These are phyloP conservation scores for Juglanconis sp. DNA, from an alignment of 2,329 filamentous ascomycete species.

Conservation along the genomic window DNA sequence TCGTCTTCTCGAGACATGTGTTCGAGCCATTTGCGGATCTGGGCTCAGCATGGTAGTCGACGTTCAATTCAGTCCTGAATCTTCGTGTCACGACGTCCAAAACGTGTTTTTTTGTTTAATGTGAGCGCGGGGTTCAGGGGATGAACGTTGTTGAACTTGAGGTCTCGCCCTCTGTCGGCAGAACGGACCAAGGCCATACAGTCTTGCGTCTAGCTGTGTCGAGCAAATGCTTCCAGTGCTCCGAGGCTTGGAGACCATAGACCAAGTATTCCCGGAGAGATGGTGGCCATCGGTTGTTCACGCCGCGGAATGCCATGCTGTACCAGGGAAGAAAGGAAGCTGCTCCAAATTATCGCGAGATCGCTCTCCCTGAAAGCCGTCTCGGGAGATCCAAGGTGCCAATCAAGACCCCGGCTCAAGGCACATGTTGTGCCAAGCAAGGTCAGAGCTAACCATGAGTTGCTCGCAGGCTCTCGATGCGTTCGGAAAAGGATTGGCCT, in stretches of 20 bases:
- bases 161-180: background rate
- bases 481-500: background rate
- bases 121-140: too few relatives aligned
- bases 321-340: too few relatives aligned
- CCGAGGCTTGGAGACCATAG: too few relatives aligned
- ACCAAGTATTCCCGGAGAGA: too few relatives aligned
- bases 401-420: background rate
- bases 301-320: too few relatives aligned
- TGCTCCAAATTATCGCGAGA: background rate
- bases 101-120: background rate
- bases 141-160: background rate
- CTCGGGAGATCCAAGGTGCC: background rate
- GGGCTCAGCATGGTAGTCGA: background rate
- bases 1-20: constrained; percentile 12
- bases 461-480: background rate
- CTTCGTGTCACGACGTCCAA: background rate
- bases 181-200: background rate
- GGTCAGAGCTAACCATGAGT: background rate
- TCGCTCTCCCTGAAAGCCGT: background rate
- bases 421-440: background rate
- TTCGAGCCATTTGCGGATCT: constrained; percentile 12
- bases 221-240: too few relatives aligned
- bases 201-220: too few relatives aligned
- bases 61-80: background rate
- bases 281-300: too few relatives aligned